phyloP scores from a whole-genome alignment of 208 protist genomes.

The Perkinsela sp. region DNA sequence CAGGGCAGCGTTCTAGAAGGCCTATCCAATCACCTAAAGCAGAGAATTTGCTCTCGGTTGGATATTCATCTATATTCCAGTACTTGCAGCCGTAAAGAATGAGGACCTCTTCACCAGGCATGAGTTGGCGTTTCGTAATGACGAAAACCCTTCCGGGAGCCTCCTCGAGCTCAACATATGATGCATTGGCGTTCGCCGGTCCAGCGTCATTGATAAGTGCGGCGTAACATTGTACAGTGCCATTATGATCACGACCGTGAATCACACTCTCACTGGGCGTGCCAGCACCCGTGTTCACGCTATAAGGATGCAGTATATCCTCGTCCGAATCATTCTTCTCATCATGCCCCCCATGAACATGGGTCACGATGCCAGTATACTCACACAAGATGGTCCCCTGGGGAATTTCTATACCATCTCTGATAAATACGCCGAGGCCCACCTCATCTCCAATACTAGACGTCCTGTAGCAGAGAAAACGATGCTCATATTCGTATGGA shows the following conservation, averaged over 20 bases:
- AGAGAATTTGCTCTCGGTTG: neutral
- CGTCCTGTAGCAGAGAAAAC: neutral
- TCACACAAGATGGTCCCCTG: neutral
- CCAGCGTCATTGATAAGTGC: neutral
- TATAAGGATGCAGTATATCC: neutral
- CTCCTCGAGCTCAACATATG: neutral
- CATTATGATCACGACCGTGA: neutral
- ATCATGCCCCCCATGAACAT: neutral
- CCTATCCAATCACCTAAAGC: neutral
- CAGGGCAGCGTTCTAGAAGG: neutral
- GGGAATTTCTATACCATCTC: neutral
- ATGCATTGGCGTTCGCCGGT: neutral
- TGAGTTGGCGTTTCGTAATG: neutral
- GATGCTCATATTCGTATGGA: neutral
- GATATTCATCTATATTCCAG: neutral
- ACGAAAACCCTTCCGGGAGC: neutral
- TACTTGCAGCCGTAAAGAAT: neutral
- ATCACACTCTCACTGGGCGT: neutral
- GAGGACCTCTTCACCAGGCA: neutral
- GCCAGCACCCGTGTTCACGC: neutral
- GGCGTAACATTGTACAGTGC: neutral
- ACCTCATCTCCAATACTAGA: neutral
- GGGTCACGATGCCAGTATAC: neutral
- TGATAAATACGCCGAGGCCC: neutral
- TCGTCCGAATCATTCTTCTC: neutral